Percentiles rank a stretch among this genome's conserved stretches.
Evolutionary conservation across 2,329 filamentous ascomycete species (phyloP).

Genomic region (Lojkania enalia): DNA sequence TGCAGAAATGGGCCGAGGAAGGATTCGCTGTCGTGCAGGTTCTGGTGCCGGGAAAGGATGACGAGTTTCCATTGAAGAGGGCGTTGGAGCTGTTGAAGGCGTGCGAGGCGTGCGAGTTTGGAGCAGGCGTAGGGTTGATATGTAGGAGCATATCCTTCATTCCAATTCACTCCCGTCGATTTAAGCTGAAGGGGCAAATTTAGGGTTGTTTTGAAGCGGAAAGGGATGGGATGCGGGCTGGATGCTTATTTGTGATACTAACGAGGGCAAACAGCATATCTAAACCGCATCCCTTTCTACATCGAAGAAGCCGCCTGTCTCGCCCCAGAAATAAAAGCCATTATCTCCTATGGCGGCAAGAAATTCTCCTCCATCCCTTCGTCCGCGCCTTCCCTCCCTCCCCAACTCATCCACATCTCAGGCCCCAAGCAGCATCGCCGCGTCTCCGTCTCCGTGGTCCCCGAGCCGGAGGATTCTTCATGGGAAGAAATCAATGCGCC

Average conservation of each 20-base stretch:
- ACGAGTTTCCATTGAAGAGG: conserved; percentile 35
- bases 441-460: conserved; percentile 26
- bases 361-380: conserved; percentile 29
- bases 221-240: neutral
- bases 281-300: conserved; percentile 36
- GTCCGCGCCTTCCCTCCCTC: conserved; percentile 19
- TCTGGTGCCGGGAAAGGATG: conserved; percentile 35
- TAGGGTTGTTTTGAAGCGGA: neutral
- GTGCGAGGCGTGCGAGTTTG: conserved; percentile 29
- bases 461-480: conserved; percentile 8
- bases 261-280: conserved; percentile 28
- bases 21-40: conserved; percentile 66
- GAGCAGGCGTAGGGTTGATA: conserved; percentile 34
- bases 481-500: neutral
- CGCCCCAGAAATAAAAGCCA: conserved; percentile 32
- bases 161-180: conserved; percentile 2
- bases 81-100: conserved; percentile 28
- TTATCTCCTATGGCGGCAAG: conserved; percentile 37
- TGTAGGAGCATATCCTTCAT: conserved; percentile 26
- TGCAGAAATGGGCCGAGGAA: conserved; percentile 73
- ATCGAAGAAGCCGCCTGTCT: conserved; percentile 32
- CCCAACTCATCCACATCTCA: conserved; percentile 36
- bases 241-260: conserved; percentile 4
- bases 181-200: neutral
- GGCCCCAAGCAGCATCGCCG: conserved; percentile 24